These are phyloP conservation scores for Hyaloperonospora brassicae DNA, from an alignment of 352 stramenopile species.

Conservation along the genomic window DNA sequence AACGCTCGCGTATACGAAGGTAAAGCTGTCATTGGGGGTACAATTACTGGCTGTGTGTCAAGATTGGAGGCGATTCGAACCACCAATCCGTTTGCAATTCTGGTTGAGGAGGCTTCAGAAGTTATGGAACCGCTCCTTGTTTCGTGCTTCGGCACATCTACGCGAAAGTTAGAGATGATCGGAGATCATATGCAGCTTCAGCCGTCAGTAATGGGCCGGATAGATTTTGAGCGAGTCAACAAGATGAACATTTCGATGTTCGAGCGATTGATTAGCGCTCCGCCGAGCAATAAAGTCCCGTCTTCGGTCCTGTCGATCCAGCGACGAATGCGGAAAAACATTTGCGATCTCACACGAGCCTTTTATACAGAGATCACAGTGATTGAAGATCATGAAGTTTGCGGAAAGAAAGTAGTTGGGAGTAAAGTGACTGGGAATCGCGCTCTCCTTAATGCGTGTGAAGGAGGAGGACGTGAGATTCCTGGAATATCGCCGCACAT, in stretches of 20 bases:
- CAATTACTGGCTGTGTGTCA: constrained; percentile 81
- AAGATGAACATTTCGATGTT: constrained; percentile 88
- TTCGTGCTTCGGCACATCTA: constrained; percentile 73
- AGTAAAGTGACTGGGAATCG: constrained; percentile 1
- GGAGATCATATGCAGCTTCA: constrained; percentile 84
- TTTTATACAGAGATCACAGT: constrained; percentile 74
- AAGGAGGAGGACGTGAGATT: constrained; percentile 61
- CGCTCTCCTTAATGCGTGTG: constrained; percentile 23
- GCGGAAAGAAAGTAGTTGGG: constrained; percentile 46
- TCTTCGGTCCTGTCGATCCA: constrained; percentile 82
- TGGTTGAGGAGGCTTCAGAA: constrained; percentile 84
- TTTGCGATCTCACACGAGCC: constrained; percentile 76
- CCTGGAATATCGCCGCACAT: constrained; percentile 66
- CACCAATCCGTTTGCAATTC: constrained; percentile 79
- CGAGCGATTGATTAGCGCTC: constrained; percentile 74
- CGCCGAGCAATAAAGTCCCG: constrained; percentile 48
- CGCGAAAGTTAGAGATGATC: constrained; percentile 85
- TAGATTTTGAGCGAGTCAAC: constrained; percentile 80
- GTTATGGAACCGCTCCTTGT: constrained; percentile 85
- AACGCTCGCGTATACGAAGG: constrained; percentile 77
- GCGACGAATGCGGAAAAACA: constrained; percentile 81
- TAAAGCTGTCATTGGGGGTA: constrained; percentile 78
- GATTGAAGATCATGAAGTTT: constrained; percentile 75
- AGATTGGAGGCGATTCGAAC: constrained; percentile 73
- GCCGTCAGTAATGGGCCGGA: constrained; percentile 72